Conservation (phyloP, 495 filamentous ascomycete genomes). For the Neurospora tetraspora region DNA sequence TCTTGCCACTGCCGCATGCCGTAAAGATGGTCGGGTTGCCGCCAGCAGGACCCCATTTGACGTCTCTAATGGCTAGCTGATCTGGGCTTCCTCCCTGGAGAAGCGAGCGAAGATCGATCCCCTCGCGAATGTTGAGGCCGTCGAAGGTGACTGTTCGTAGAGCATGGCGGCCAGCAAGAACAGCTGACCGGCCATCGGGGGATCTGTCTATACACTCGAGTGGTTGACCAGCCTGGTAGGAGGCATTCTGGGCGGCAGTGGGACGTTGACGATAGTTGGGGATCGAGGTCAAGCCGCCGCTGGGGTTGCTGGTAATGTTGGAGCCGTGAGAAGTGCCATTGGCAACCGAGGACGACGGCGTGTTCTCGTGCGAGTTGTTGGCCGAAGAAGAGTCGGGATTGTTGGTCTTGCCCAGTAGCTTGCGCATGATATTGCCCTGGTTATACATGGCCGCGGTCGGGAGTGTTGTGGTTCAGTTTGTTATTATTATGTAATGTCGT, state of each 20-base stretch:
- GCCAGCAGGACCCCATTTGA: constrained; percentile 61
- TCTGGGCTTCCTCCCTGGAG: constrained; percentile 64
- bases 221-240: constrained; percentile 60
- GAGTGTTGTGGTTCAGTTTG: neutral
- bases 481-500: neutral
- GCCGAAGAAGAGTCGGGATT: constrained; percentile 16
- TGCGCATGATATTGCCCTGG: constrained; percentile 42
- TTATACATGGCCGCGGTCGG: constrained; percentile 20
- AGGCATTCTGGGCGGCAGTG: constrained; percentile 60
- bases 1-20: constrained; percentile 75
- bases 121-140: constrained; percentile 59
- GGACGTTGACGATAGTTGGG: constrained; percentile 37
- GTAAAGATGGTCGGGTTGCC: constrained; percentile 57
- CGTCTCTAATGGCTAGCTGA: constrained; percentile 70
- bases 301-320: constrained; percentile 30
- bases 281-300: constrained; percentile 3
- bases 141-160: constrained; percentile 73
- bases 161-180: constrained; percentile 73
- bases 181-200: constrained; percentile 60
- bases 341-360: constrained; percentile 1
- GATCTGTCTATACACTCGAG: constrained; percentile 72
- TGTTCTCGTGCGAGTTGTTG: constrained; percentile 20
- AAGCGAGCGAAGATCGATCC: constrained; percentile 69
- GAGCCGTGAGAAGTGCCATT: constrained; percentile 3
- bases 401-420: constrained; percentile 38